Evolutionary conservation across 108 stramenopile species (phyloP).

Genomic region (Stephanodiscus minutulus): DNA sequence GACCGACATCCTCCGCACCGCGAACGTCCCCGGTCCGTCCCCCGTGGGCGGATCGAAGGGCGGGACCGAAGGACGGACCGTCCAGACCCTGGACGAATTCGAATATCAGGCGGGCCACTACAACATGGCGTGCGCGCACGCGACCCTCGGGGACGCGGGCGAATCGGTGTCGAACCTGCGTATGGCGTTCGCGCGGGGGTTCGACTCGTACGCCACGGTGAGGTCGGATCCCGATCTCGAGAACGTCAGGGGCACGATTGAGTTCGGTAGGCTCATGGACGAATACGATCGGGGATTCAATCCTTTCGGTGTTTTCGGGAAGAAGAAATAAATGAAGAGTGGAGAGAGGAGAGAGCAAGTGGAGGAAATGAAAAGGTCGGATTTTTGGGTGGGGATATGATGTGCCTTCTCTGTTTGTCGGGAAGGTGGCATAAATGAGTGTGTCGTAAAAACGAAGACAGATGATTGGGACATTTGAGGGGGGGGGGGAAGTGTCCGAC

Average conservation of each 20-base stretch:
- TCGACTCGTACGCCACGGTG: slow-evolving; percentile 78
- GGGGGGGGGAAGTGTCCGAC: too few relatives aligned
- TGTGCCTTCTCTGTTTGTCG: too few relatives aligned
- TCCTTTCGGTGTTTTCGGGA: slow-evolving; percentile 73
- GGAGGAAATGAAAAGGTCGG: too few relatives aligned
- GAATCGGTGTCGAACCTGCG: slow-evolving; percentile 65
- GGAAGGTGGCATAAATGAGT: too few relatives aligned
- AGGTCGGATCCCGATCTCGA: slow-evolving; percentile 77
- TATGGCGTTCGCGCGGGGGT: slow-evolving; percentile 75
- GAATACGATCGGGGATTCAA: slow-evolving; percentile 61
- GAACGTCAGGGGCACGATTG: slow-evolving; percentile 42
- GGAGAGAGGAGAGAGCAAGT: too few relatives aligned
- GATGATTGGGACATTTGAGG: too few relatives aligned
- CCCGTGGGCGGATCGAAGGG: slow-evolving; percentile 79
- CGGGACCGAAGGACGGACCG: slow-evolving; percentile 55
- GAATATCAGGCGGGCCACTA: slow-evolving; percentile 86
- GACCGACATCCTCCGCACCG: slow-evolving; percentile 67
- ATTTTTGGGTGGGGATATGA: too few relatives aligned
- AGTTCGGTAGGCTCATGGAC: slow-evolving; percentile 72
- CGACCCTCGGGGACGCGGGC: slow-evolving; percentile 60
- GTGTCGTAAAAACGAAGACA: too few relatives aligned
- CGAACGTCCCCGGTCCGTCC: slow-evolving; percentile 67
- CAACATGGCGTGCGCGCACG: slow-evolving; percentile 82
- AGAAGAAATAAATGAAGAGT: slow-evolving; percentile 13
- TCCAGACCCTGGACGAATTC: slow-evolving; percentile 72